A percentile compares a stretch with the other conserved stretches of the same genome.
Evolutionary conservation across 352 stramenopile genomes (phyloP).

Genomic region (Phytophthora fragariae): DNA sequence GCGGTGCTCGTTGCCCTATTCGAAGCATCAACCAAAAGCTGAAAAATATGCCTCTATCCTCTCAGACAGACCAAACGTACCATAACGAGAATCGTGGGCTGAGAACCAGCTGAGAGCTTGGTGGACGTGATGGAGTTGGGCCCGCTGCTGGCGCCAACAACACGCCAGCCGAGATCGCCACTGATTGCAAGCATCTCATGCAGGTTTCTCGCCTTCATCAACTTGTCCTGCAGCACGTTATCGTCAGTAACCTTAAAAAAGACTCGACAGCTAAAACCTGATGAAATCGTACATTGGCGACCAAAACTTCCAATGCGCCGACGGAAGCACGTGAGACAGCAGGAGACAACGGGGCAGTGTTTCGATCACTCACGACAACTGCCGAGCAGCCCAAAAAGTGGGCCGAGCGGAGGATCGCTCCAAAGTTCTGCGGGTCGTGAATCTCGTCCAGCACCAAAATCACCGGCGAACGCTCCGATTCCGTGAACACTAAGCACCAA

Average conservation of each 20-base stretch:
- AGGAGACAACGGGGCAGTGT: slow-evolving; percentile 77
- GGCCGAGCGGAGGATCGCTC: slow-evolving; percentile 78
- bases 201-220: slow-evolving; percentile 75
- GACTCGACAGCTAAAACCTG: neutral
- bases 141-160: slow-evolving; percentile 78
- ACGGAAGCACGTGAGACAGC: slow-evolving; percentile 79
- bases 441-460: slow-evolving; percentile 82
- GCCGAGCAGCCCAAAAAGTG: slow-evolving; percentile 79
- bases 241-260: neutral
- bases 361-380: slow-evolving; percentile 75
- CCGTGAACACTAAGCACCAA: slow-evolving; percentile 38
- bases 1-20: slow-evolving; percentile 80
- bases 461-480: slow-evolving; percentile 53
- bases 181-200: slow-evolving; percentile 74
- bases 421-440: slow-evolving; percentile 86
- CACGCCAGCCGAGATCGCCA: slow-evolving; percentile 71
- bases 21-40: neutral
- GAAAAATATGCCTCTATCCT: neutral
- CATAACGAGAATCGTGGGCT: slow-evolving; percentile 86
- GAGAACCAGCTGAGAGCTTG: slow-evolving; percentile 45
- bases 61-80: slow-evolving; percentile 32
- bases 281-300: slow-evolving; percentile 62
- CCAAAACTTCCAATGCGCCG: slow-evolving; percentile 75
- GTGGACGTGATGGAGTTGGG: slow-evolving; percentile 74
- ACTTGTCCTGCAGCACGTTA: slow-evolving; percentile 51